Conservation (phyloP, 139 green algal genomes). For the Medakamo hakoo region DNA sequence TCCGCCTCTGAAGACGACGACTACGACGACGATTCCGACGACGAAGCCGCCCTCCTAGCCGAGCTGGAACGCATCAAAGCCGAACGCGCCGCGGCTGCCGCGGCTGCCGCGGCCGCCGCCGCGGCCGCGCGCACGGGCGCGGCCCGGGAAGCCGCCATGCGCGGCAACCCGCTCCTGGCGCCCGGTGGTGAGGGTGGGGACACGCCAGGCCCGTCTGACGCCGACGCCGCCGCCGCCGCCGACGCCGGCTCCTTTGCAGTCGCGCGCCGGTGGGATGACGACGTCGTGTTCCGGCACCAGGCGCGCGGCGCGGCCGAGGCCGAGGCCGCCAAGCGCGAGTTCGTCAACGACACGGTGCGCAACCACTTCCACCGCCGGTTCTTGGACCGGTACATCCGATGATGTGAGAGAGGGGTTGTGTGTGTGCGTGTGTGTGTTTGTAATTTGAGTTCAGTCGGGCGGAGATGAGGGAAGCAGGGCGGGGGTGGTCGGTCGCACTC, state of each 20-base stretch:
- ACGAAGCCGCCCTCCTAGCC: slow-evolving; percentile 79
- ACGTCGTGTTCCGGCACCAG: slow-evolving; percentile 95
- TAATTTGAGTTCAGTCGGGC: too few relatives aligned
- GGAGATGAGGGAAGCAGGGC: too few relatives aligned
- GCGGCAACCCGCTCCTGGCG: slow-evolving; percentile 80
- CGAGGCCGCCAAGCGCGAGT: slow-evolving; percentile 46
- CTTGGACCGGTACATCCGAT: slow-evolving; percentile 85
- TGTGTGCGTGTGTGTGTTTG: too few relatives aligned
- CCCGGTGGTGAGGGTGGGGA: slow-evolving; percentile 1
- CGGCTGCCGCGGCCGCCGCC: slow-evolving; percentile 34
- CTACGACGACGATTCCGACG: slow-evolving; percentile 25
- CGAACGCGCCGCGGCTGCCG: slow-evolving; percentile 60
- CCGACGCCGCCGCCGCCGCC: not conserved
- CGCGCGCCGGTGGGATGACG: slow-evolving; percentile 88
- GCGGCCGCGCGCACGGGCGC: slow-evolving; percentile 26
- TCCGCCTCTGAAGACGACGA: not conserved
- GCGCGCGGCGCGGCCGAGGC: slow-evolving; percentile 72
- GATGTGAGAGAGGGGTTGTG: too few relatives aligned
- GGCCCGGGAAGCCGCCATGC: slow-evolving; percentile 40
- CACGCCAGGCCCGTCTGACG: too few relatives aligned
- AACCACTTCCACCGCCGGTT: slow-evolving; percentile 94
- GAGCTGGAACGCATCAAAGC: slow-evolving; percentile 91
- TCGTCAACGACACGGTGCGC: slow-evolving; percentile 99
- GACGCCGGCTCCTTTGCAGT: slow-evolving; percentile 24
- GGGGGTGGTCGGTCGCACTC: too few relatives aligned